Evolutionary conservation across 2,329 filamentous ascomycete genomes (phyloP).

Genomic region (Aspergillus intermedius): DNA sequence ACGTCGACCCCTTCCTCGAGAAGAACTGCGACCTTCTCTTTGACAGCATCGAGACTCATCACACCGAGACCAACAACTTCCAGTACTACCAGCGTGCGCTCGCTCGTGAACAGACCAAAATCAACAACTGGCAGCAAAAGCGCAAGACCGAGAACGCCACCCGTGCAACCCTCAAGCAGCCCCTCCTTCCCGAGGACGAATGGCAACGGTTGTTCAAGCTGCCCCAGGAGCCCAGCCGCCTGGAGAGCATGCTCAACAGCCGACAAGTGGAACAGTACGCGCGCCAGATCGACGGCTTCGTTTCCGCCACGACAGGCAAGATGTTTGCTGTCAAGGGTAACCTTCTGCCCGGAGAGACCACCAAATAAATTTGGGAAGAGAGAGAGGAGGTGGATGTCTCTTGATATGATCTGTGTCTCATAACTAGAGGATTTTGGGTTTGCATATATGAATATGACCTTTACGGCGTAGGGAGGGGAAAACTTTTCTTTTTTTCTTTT

Average conservation of each 20-base stretch:
- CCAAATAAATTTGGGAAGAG: conserved; percentile 20
- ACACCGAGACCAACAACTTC: conserved; percentile 98
- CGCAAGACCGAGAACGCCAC: conserved; percentile 91
- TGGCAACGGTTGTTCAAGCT: conserved; percentile 98
- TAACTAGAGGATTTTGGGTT: conserved; percentile 26
- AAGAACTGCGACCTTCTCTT: conserved; percentile 95
- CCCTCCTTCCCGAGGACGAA: conserved; percentile 87
- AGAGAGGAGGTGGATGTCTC: conserved; percentile 8
- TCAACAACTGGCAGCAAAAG: conserved; percentile 93
- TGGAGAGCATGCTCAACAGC: conserved; percentile 91
- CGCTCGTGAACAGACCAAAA: conserved; percentile 91
- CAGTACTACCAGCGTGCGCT: conserved; percentile 94
- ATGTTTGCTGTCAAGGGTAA: conserved; percentile 91
- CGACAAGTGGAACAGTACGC: conserved; percentile 97
- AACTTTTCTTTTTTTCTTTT: conserved; percentile 5
- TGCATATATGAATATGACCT: conserved; percentile 29
- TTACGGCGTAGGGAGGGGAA: conserved; percentile 39
- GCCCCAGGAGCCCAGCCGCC: conserved; percentile 82
- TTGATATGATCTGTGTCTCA: conserved; percentile 17
- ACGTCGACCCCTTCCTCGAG: conserved; percentile 95
- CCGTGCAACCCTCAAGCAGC: conserved; percentile 77
- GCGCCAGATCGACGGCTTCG: conserved; percentile 93
- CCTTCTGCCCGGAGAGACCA: conserved; percentile 51
- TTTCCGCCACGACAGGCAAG: conserved; percentile 84
- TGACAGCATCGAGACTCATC: conserved; percentile 94